These are phyloP conservation scores for Mallotus repandus DNA, from an alignment of 441 rosid genomes.

Conservation along the genomic window DNA sequence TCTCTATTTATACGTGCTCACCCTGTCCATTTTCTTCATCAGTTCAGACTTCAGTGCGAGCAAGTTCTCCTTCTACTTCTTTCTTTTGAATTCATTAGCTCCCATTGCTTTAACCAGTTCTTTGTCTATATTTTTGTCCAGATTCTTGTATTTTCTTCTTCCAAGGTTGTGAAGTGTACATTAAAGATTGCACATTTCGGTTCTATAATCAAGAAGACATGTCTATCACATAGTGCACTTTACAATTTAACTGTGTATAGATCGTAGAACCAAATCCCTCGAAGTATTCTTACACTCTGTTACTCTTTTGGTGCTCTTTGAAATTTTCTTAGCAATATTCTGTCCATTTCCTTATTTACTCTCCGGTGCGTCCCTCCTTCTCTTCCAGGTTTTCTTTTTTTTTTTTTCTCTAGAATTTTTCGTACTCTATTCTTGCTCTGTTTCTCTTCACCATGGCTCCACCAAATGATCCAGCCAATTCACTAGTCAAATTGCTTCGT, in stretches of 20 bases:
- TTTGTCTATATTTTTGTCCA: not conserved
- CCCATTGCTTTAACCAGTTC: not conserved
- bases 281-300: not conserved
- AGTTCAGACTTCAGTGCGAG: not conserved
- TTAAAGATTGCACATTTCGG: too few relatives aligned
- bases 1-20: conserved; percentile 5
- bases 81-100: not conserved
- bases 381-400: not conserved
- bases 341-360: not conserved
- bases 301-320: not conserved
- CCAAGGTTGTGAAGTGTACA: not conserved
- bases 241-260: too few relatives aligned
- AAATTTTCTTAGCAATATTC: not conserved
- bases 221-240: too few relatives aligned
- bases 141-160: not conserved
- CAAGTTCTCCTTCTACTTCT: not conserved
- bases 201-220: too few relatives aligned
- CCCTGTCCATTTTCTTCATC: not conserved
- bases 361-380: too few relatives aligned
- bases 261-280: too few relatives aligned
- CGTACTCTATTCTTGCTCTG: not conserved
- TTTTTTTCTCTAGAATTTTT: too few relatives aligned
- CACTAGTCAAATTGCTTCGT: conserved; percentile 16
- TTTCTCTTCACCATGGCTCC: conserved; percentile 52
- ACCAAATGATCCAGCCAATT: conserved; percentile 36